Conservation (phyloP, 2,329 filamentous ascomycete genomes). For the Claviceps humidiphila region DNA sequence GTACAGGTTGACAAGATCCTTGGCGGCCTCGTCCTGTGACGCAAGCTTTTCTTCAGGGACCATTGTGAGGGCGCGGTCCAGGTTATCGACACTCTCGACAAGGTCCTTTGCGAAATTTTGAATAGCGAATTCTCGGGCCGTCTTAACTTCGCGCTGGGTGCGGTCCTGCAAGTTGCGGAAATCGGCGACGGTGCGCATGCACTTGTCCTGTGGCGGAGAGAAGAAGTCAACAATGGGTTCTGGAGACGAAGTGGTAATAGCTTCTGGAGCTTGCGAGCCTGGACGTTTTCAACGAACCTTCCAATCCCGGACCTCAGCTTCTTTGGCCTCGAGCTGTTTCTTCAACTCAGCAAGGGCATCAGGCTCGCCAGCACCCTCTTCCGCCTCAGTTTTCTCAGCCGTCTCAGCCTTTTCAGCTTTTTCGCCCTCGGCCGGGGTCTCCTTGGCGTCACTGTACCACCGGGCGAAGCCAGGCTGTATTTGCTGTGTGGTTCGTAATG, state of each 20-base stretch:
- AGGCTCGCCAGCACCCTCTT: slow-evolving; percentile 15
- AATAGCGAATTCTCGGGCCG: slow-evolving; percentile 83
- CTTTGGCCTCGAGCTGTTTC: slow-evolving; percentile 39
- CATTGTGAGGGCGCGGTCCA: slow-evolving; percentile 77
- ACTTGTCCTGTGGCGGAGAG: slow-evolving; percentile 63
- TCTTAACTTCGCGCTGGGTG: slow-evolving; percentile 77
- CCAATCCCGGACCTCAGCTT: slow-evolving; percentile 51
- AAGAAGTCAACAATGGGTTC: background rate
- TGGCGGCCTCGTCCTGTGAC: slow-evolving; percentile 37
- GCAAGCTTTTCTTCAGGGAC: slow-evolving; percentile 64
- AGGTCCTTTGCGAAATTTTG: slow-evolving; percentile 93
- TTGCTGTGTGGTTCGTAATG: slow-evolving; percentile 17
- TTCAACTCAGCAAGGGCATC: slow-evolving; percentile 31
- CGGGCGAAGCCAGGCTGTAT: slow-evolving; percentile 22
- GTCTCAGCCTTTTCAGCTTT: slow-evolving; percentile 7
- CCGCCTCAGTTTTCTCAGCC: slow-evolving; percentile 9
- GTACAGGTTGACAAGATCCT: slow-evolving; percentile 69
- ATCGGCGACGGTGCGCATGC: slow-evolving; percentile 84
- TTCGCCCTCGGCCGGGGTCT: slow-evolving; percentile 15
- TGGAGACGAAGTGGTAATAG: background rate
- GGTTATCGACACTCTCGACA: slow-evolving; percentile 89
- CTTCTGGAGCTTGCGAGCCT: background rate
- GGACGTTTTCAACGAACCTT: slow-evolving; percentile 49
- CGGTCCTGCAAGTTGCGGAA: slow-evolving; percentile 97
- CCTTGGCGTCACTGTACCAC: slow-evolving; percentile 38